Conservation (phyloP, 2,329 filamentous ascomycete genomes). For the Fusarium sublunatum region DNA sequence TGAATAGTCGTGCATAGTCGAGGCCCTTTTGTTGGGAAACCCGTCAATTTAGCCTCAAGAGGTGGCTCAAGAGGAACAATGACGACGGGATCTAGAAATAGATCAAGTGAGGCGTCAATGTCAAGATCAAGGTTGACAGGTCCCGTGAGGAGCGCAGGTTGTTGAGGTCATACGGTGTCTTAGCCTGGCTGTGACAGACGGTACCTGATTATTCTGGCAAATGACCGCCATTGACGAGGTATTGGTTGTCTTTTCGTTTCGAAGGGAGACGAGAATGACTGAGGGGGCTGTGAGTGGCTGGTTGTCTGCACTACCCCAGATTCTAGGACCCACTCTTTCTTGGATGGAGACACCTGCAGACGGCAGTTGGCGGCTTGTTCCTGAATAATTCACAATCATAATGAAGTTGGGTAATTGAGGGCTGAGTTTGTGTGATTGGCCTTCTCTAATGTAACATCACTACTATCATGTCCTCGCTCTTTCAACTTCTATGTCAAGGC, state of each 20-base stretch:
- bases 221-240: constrained; percentile 8
- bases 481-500: not conserved
- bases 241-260: constrained; percentile 9
- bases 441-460: constrained; percentile 2
- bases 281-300: constrained; percentile 39
- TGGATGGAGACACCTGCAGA: not conserved
- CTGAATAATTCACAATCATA: not conserved
- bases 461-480: not conserved
- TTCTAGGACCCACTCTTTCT: constrained; percentile 23
- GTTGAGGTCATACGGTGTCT: constrained; percentile 44
- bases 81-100: constrained; percentile 4
- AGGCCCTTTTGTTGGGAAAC: constrained; percentile 13
- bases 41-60: not conserved
- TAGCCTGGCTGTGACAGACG: not conserved
- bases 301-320: constrained; percentile 38
- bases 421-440: not conserved
- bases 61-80: not conserved
- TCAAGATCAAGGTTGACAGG: constrained; percentile 34
- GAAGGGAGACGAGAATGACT: not conserved
- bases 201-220: constrained; percentile 19
- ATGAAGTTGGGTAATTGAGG: too few relatives aligned
- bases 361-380: constrained; percentile 15
- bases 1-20: constrained; percentile 6
- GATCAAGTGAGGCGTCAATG: constrained; percentile 33
- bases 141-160: constrained; percentile 39